Base-by-base conservation (phyloP, 441 rosid species). In the Gossypium gossypioides region DNA sequence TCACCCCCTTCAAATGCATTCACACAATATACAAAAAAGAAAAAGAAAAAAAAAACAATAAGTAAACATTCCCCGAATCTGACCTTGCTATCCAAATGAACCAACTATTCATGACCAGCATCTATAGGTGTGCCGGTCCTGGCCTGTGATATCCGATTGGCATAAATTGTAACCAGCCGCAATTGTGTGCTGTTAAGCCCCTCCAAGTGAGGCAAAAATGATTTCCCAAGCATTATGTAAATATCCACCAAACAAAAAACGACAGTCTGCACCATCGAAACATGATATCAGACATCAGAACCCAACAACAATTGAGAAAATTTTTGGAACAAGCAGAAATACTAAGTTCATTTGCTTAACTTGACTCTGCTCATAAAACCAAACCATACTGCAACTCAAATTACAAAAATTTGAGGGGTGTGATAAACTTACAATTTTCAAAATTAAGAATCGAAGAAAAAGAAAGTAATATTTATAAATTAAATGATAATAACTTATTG, bases 191-290 rank as follows among this genome's bases (percentile, higher is more conserved):
- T 89, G 85, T 86, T 95, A 40, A 95, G 89, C 71, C 96, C 92
- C 79, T 91, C 97, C 92, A 95, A 80, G 84, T 92, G 81, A 0
- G 97, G 98, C 79, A 92, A 86, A 81, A 95, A 95, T 70, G 97
- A 87, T 82, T 95, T 89, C 71, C 99, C 99, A 2, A 95, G 93
- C 96, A 95, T 91, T 63, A 95, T 95, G 58, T 95, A 95, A 58
- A 92, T 91, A 80, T 95, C 99, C 84, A 95, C 99, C 76, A 95
- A 81, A 80, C 99, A 95, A 89, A 92, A 92, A 73, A 95, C 99
- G 56, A 95, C 99, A 0, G 97, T 88, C 99, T 95, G 92, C 72
- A 76, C 51, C 78, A 34, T 48, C 69, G 68, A 67, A 57, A 65
- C 34, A 27, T 50, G 18, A 10, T 37, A 69, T 37, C 10, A 59